Evolutionary conservation across 2,329 filamentous ascomycete genomes (phyloP), one percentile per base, ranked within the genome.

Genomic region (Aureobasidium zeae): DNA sequence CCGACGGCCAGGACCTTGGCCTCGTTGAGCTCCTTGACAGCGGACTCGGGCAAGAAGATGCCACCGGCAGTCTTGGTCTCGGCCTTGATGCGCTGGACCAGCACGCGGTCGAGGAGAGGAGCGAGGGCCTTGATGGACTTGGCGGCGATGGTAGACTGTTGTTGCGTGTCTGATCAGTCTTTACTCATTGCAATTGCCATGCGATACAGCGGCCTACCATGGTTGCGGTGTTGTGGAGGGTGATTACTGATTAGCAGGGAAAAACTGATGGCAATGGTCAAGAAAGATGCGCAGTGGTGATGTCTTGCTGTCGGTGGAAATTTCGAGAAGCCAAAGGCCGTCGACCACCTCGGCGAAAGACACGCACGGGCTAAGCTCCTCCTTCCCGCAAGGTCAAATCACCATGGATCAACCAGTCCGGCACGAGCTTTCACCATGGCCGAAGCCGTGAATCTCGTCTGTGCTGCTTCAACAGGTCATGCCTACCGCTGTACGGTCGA

Each of bases 11-110:
- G 73, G 45, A 98, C 91, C 70, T 86, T 88, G 59, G 86, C 91
- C 75, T 96, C 89, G 70, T 95, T 96, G 64, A 96, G 78, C 69
- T 98, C 91, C 78, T 98, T 94, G 63, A 96, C 86, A 60, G 83
- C 85, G 50, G 82, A 88, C 74, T 98, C 91, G 56, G 91, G 91
- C 53, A 98, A 84, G 76, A 93, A 95, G 76, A 98, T 94, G 60
- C 91, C 91, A 61, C 81, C 81, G 57, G 91, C 87, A 37, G 91
- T 98, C 77, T 95, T 95, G 63, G 87, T 69, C 71, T 96, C 89
- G 60, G 89, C 85, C 75, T 96, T 96, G 72, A 95, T 71, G 69
- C 91, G 86, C 80, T 98, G 91, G 56, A 98, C 86, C 53, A 98
- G 83, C 57, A 98, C 87, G 59, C 91, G 89, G 79, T 98, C 91